Base-by-base conservation (phyloP, 305 asterid genomes). In the Plantago coronopus region DNA sequence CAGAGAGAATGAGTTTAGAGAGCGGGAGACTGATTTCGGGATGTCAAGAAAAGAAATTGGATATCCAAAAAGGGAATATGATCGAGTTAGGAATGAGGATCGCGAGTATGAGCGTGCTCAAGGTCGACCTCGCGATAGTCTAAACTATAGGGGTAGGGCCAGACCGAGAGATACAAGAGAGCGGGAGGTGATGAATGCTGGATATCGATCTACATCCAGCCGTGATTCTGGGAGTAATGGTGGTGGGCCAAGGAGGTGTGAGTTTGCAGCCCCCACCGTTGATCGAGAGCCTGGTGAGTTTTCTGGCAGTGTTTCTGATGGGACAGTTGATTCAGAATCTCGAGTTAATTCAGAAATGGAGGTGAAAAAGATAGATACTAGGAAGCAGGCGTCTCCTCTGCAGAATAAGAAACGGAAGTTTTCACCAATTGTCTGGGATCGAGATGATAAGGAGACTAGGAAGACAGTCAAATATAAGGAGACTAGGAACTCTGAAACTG, bases 201-300 rank as follows among this genome's bases (percentile, higher is more conserved):
- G 14, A 13, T 50, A 65, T 67, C 72, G 63, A 11, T 66, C 88
- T 47, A 61, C 78, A 54, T 77, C 83, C 21, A 75, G 81, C 63
- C 71, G 74, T 62, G 81, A 78, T 58, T 81, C 82, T 0, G 83
- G 86, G 23, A 73, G 76, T 69, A 61, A 67, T 70, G 76, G 77
- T 66, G 74, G 77, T 61, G 79, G 62, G 18, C 69, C 68, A 10
- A 63, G 69, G 74, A 71, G 73, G 69, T 43, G 64, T 61, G 82
- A 65, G 20, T 23, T 56, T 78, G 55, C 65, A 6, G 79, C 37
- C 15, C 63, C 59, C 27, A 54, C 68, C 17, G 54, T 61, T 55
- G 96, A 83, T 66, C 76, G 89, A 48, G 97, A 90, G 72, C 95
- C 96, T 20, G 97, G 97, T 59, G 97, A 90, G 77, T 71, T 90